Evolutionary conservation across 2,329 filamentous ascomycete species (phyloP), one percentile per base, ranked within the genome.

Genomic region (Claviceps maximensis): DNA sequence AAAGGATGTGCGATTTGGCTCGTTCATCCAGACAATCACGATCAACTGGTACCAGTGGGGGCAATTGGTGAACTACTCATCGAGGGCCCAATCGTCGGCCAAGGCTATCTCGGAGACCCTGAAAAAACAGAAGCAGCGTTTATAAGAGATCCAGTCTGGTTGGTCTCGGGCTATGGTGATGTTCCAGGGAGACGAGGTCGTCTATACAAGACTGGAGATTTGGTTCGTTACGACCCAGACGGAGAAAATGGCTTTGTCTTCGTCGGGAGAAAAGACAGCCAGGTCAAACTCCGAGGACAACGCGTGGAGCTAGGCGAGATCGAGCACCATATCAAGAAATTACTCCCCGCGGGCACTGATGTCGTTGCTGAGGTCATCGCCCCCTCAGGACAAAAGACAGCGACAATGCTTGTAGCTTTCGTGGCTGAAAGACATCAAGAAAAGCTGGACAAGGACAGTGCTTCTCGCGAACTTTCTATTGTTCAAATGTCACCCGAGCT

Each of bases 211-310:
- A 75, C 74, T 1, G 74, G 74, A 6, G 74, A 77, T 56, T 64
- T 77, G 5, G 73, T 65, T 3, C 63, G 63, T 38, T 73, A 73
- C 31, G 60, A 69, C 33, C 60, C 61, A 1, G 57, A 61, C 29
- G 60, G 50, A 10, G 49, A 50, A 33, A 41, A 59, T 1, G 59
- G 61, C 23, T 60, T 77, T 9, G 56, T 67, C 1, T 75, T 72
- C 52, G 60, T 75, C 47, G 76, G 75, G 47, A 67, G 77, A 41
- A 75, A 75, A 56, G 77, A 80, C 57, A 68, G 68, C 1, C 77
- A 80, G 60, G 70, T 80, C 50, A 80, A 80, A 59, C 61, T 81
- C 13, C 68, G 71, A 27, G 80, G 80, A 38, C 79, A 72, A 53
- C 62, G 76, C 48, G 66, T 77, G 52, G 80, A 75, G 62, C 67